Base-by-base conservation (phyloP, 257 asterid species). In the Solanum lycopersicoides region DNA sequence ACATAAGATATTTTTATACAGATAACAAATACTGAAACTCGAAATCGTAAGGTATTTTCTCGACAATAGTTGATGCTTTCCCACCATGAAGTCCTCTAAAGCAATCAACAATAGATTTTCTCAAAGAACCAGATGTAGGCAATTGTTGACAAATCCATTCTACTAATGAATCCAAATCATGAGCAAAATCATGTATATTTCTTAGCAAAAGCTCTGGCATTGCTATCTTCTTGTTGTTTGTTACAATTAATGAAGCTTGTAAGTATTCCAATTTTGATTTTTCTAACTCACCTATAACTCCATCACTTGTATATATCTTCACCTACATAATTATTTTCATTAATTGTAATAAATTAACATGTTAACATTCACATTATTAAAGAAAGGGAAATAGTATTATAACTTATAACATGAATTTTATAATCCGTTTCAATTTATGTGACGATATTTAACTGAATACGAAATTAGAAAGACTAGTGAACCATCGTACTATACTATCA, bases 101-200 rank as follows among this genome's bases (percentile, higher is more conserved):
- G 86, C 96, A 96, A 71, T 93, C 97, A 11, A 93, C 94, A 10
- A 95, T 93, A 14, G 98, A 93, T 91, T 94, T 96, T 86, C 99
- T 91, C 53, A 97, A 87, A 1, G 98, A 87, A 2, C 98, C 95
- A 9, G 98, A 93, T 0, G 97, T 89, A 3, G 98, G 99, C 88
- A 95, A 84, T 89, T 96, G 99, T 21, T 91, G 95, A 89, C 93
- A 92, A 68, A 96, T 82, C 98, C 99, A 95, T 65, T 94, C 97
- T 50, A 95, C 75, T 37, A 94, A 87, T 4, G 96, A 91, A n/a
- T 92, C 94, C 35, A 89, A 42, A 69, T 95, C 96, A 23, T 83
- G 75, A 0, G 95, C 97, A 85, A 94, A 94, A 90, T 93, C 98
- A 35, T 86, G 86, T 92, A 92, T 93, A 87, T 93, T 96, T 66